Percentiles rank a stretch among this genome's conserved stretches.
These are phyloP conservation scores for Suhomyces vadensis DNA, from an alignment of 805 yeast species.

Conservation along the genomic window DNA sequence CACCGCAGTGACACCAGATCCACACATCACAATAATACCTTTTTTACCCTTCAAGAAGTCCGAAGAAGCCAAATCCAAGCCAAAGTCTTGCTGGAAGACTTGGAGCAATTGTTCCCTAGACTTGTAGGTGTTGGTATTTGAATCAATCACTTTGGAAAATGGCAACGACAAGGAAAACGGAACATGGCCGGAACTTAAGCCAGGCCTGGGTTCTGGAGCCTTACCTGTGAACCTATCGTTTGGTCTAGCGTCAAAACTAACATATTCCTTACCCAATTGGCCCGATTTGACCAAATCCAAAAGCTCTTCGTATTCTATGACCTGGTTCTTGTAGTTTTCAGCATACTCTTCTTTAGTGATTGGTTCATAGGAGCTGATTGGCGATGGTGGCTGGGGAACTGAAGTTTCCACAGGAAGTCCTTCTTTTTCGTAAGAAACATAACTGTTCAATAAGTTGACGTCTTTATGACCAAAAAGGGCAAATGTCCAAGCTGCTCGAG, in stretches of 20 bases:
- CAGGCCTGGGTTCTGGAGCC: slow-evolving; percentile 88
- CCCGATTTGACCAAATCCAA: slow-evolving; percentile 54
- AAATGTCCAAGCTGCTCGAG: slow-evolving; percentile 92
- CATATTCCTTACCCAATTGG: slow-evolving; percentile 45
- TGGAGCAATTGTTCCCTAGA: slow-evolving; percentile 45
- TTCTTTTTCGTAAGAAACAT: slow-evolving; percentile 46
- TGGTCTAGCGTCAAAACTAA: slow-evolving; percentile 82
- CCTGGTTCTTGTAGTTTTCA: slow-evolving; percentile 42
- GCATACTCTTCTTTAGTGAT: slow-evolving; percentile 31
- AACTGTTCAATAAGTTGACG: slow-evolving; percentile 73
- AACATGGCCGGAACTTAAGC: slow-evolving; percentile 85
- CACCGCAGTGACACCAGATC: slow-evolving; percentile 95
- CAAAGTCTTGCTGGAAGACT: slow-evolving; percentile 43
- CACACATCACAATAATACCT: slow-evolving; percentile 87
- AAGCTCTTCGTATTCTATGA: slow-evolving; percentile 67
- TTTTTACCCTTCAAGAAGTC: slow-evolving; percentile 41
- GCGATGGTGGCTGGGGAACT: slow-evolving; percentile 19
- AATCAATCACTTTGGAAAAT: slow-evolving; percentile 59
- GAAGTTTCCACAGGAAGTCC: slow-evolving; percentile 49
- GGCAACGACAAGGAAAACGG: slow-evolving; percentile 82
- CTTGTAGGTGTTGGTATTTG: slow-evolving; percentile 47
- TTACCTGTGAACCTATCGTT: slow-evolving; percentile 71
- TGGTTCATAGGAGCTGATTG: slow-evolving; percentile 17
- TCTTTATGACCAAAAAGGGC: slow-evolving; percentile 73
- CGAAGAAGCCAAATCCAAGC: slow-evolving; percentile 30